Evolutionary conservation across 2,329 filamentous ascomycete species (phyloP).

Genomic region (Aspergillus aculeatus): DNA sequence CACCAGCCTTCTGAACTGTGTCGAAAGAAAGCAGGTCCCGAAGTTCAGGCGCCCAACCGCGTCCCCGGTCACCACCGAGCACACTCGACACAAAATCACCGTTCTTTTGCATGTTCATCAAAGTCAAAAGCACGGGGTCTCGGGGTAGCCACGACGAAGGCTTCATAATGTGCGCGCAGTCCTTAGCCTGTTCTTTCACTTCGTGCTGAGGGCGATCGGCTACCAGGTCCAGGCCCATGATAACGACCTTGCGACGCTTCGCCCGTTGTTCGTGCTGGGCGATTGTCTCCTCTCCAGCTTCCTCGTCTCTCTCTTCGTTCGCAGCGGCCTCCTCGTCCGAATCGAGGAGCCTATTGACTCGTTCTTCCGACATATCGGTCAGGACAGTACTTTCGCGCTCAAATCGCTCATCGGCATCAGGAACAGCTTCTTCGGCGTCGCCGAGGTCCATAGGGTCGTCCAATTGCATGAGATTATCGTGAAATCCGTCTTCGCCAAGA

Average conservation of each 20-base stretch:
- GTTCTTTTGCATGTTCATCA: slow-evolving; percentile 88
- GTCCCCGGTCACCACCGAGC: slow-evolving; percentile 74
- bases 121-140: slow-evolving; percentile 79
- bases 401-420: slow-evolving; percentile 48
- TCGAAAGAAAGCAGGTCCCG: slow-evolving; percentile 89
- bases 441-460: slow-evolving; percentile 55
- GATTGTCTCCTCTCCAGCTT: slow-evolving; percentile 43
- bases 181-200: slow-evolving; percentile 82
- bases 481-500: slow-evolving; percentile 31
- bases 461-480: slow-evolving; percentile 55
- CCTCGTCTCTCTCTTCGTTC: slow-evolving; percentile 57
- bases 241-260: slow-evolving; percentile 66
- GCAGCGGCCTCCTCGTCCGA: slow-evolving; percentile 43
- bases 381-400: slow-evolving; percentile 63
- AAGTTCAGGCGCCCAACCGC: slow-evolving; percentile 87
- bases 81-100: slow-evolving; percentile 87
- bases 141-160: slow-evolving; percentile 79
- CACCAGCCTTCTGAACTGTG: slow-evolving; percentile 70
- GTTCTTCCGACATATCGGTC: slow-evolving; percentile 66
- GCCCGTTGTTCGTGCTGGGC: slow-evolving; percentile 69
- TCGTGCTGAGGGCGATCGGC: slow-evolving; percentile 74
- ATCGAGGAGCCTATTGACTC: slow-evolving; percentile 50
- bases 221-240: slow-evolving; percentile 76
- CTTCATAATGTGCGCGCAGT: slow-evolving; percentile 82
- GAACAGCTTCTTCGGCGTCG: slow-evolving; percentile 55